phyloP scores from a whole-genome alignment of 306 rosid genomes.

The Cyamopsis tetragonoloba region DNA sequence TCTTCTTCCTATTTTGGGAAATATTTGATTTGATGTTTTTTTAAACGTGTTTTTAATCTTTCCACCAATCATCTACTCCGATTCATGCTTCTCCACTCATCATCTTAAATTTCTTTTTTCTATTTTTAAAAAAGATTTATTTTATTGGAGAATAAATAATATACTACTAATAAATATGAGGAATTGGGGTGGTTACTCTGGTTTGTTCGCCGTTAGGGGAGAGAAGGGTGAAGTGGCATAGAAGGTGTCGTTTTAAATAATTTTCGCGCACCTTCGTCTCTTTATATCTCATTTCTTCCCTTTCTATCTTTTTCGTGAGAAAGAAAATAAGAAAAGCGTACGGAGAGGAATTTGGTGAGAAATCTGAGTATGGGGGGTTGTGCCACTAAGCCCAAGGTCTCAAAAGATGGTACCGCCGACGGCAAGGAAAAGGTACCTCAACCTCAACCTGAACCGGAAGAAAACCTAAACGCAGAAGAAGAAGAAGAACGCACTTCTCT shows the following conservation, averaged over 20 bases:
- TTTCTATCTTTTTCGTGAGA: background rate
- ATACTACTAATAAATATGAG: too few relatives aligned
- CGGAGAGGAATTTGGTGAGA: background rate
- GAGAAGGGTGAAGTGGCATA: slow-evolving; percentile 3
- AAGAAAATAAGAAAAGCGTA: background rate
- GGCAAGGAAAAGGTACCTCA: slow-evolving; percentile 16
- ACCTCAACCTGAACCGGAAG: slow-evolving; percentile 31
- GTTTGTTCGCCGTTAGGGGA: slow-evolving; percentile 27
- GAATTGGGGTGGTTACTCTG: too few relatives aligned
- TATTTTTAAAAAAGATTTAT: too few relatives aligned
- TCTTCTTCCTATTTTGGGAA: too few relatives aligned
- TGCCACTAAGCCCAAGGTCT: slow-evolving; percentile 58
- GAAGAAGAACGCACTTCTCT: background rate
- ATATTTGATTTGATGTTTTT: background rate
- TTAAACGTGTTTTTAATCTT: too few relatives aligned
- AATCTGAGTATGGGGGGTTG: slow-evolving; percentile 55
- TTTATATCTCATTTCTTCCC: background rate
- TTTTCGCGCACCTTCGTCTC: slow-evolving; percentile 24
- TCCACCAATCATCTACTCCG: background rate
- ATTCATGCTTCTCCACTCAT: background rate
- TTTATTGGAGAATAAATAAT: too few relatives aligned
- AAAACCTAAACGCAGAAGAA: background rate
- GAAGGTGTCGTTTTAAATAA: slow-evolving; percentile 7
- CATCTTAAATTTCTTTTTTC: background rate
- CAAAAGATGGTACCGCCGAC: background rate